Evolutionary conservation across 2,329 filamentous ascomycete genomes (phyloP), one percentile per base, ranked within the genome.

Genomic region (Aspergillus flavus): DNA sequence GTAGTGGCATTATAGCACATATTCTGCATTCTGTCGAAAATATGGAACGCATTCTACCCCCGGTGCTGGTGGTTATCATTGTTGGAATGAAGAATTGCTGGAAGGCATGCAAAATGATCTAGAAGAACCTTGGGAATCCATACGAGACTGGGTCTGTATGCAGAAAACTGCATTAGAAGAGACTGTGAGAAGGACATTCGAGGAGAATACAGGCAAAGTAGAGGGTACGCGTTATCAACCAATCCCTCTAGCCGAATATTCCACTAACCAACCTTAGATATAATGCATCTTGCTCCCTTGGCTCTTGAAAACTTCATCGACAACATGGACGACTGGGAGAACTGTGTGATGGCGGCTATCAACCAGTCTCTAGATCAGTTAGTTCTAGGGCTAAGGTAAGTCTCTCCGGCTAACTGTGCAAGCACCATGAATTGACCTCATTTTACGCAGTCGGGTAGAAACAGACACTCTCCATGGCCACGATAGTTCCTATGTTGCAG

Each of bases 41-140:
- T 62, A 64, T 41, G 67, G 67, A 45, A 61, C 61, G 12, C 39
- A 69, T 46, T 3, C 23, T 12, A 58, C 63, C 16, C 3, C 5
- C 1, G 14, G 14, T 6, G 46, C 14, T 46, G 23, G 6, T 4
- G 26, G 12, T 0, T 19, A 41, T 39, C 62, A 61, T 23, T 68
- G 59, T 52, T 69, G 67, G 67, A 69, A 69, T 28, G 41, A 64
- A 6, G 66, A 68, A 26, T 41, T 69, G 28, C 61, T 68, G 58
- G 56, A 62, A 36, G 32, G 23, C 12, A 26, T 63, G 16, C 10
- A 32, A 19, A n/a, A 32, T 9, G 21, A 41, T 34, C 48, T 60
- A 14, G 23, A 58, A n/a, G 53, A 43, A 19, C 12, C 26, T 7
- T 50, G 46, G 46, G 14, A 0, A 28, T 50, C 46, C 16, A 50